Conservation (phyloP, 495 filamentous ascomycete species). For the Penicillium angulare region DNA sequence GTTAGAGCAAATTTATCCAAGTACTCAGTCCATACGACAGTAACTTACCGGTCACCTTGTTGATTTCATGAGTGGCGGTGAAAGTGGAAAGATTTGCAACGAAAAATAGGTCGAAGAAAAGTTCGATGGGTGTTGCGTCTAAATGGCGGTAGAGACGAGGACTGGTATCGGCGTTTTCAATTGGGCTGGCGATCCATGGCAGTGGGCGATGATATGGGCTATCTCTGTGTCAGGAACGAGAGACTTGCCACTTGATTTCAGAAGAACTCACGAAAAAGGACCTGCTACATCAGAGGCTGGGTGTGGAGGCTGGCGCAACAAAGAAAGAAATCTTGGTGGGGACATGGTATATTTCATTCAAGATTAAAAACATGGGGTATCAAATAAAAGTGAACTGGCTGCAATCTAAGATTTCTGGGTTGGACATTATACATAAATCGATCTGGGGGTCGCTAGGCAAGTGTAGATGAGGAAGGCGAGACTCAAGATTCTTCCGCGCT, state of each 20-base stretch:
- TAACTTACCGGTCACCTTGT: slow-evolving; percentile 40
- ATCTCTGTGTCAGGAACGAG: too few species aligned
- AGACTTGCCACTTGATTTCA: too few species aligned
- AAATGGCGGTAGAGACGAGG: slow-evolving; percentile 31
- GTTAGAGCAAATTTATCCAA: slow-evolving; percentile 7
- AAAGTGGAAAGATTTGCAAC: slow-evolving; percentile 68
- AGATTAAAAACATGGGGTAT: slow-evolving; percentile 26
- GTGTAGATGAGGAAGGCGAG: neutral
- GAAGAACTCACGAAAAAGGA: neutral
- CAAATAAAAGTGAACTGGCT: slow-evolving; percentile 18
- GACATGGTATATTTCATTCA: slow-evolving; percentile 14
- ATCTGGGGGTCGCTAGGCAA: neutral
- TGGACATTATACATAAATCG: too few species aligned
- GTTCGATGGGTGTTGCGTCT: slow-evolving; percentile 55
- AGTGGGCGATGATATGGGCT: slow-evolving; percentile 2
- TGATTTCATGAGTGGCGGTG: slow-evolving; percentile 54
- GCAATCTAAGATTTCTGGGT: too few species aligned
- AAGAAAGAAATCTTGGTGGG: slow-evolving; percentile 6
- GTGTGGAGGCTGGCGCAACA: slow-evolving; percentile 18
- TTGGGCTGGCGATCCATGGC: slow-evolving; percentile 35
- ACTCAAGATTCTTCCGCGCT: slow-evolving; percentile 31
- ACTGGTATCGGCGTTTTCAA: slow-evolving; percentile 22
- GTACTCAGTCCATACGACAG: too few species aligned
- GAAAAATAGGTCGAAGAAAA: slow-evolving; percentile 72
- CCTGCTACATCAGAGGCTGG: slow-evolving; percentile 1